Base-by-base conservation (phyloP, 164 flowering plant genomes). In the Tinospora cordifolia region DNA sequence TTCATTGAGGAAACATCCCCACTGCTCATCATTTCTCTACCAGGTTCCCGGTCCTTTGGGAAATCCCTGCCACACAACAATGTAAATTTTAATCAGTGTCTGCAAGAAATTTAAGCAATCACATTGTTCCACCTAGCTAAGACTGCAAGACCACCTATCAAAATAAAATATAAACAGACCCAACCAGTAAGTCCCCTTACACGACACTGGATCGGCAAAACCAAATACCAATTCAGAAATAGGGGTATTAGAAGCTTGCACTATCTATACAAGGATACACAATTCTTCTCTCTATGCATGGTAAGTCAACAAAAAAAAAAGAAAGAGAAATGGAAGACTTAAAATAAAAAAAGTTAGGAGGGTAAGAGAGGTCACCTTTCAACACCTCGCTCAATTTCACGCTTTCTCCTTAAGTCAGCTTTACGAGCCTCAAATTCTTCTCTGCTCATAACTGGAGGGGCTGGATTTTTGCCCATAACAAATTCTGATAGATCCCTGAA, bases 381-480 rank as follows among this genome's bases (percentile, higher is more conserved):
- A 74, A 73, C 81, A 38, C 83, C 80, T 76, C 85, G 83, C 72
- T 87, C 93, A 69, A 77, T 81, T 72, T 89, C 97, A 77, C 87
- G 91, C 73, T 84, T 86, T 79, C 92, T 83, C 78, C 87, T 86
- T 71, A 88, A 24, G 72, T 90, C 93, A 71, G 90, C 91, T 80
- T 90, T 87, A 30, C 95, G 83, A 62, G 97, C 96, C 82, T 91
- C 96, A 81, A 91, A 91, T 77, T 91, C 96, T 73, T 91, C 94
- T 73, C 97, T 83, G 73, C 88, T 86, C 94, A 90, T 84, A 14
- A 80, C 54, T 60, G 90, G 89, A 47, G 83, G 90, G 59, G 76
- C 81, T 62, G 81, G 74, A 72, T 84, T 88, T 74, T 85, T 70
- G 17, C 88, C 83, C 83, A 84, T 83, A 54, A 84, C 85, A 66